Evolutionary conservation across 768 basidiomycete genomes (phyloP).

Genomic region (Mycena alexandri): DNA sequence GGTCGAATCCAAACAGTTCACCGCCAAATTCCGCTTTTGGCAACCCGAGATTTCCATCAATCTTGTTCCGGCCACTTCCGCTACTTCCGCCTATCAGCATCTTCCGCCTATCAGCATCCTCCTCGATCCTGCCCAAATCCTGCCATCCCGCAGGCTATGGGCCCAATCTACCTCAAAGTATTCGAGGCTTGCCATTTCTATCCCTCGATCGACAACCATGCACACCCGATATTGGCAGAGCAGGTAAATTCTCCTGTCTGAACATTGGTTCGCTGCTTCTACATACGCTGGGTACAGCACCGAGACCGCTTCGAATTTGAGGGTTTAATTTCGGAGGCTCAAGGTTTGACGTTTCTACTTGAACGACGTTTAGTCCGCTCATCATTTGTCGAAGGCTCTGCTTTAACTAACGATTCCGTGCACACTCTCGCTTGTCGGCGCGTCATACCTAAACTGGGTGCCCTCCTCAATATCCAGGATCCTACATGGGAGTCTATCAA

Average conservation of each 20-base stretch:
- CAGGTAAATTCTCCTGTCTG: too few species aligned
- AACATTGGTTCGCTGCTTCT: too few species aligned
- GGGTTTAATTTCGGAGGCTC: conserved; percentile 74
- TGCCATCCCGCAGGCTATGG: too few species aligned
- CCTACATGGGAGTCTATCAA: conserved; percentile 74
- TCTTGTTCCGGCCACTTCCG: too few species aligned
- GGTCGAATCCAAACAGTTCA: too few species aligned
- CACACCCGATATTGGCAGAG: conserved; percentile 75
- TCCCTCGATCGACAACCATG: conserved; percentile 81
- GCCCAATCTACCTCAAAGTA: too few species aligned
- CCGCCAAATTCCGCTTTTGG: too few species aligned
- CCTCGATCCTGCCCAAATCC: too few species aligned
- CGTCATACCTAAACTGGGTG: conserved; percentile 67
- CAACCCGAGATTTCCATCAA: too few species aligned
- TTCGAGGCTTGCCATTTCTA: conserved; percentile 13
- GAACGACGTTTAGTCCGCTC: neutral
- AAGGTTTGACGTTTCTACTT: neutral
- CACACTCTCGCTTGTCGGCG: conserved; percentile 71
- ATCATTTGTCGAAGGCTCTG: conserved; percentile 49
- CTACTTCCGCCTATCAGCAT: too few species aligned
- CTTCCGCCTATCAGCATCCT: too few species aligned
- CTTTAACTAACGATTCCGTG: conserved; percentile 62
- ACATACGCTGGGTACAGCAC: too few species aligned
- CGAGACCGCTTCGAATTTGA: conserved; percentile 69
- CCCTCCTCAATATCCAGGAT: conserved; percentile 59